These are phyloP conservation scores for Nematocida sp. DNA, from an alignment of 371 early-diverging fungal genomes.

Conservation along the genomic window DNA sequence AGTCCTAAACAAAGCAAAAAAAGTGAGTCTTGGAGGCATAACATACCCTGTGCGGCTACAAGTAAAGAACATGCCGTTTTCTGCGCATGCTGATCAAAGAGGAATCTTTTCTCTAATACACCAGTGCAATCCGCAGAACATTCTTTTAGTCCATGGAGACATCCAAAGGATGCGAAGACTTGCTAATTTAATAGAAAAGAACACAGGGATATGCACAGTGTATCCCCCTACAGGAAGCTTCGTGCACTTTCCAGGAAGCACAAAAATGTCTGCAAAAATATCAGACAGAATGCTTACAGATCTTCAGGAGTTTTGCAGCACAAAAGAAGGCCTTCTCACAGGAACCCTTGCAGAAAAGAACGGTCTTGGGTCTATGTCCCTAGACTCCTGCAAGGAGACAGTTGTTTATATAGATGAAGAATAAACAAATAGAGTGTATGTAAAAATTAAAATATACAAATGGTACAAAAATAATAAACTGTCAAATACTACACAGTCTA, in stretches of 20 bases:
- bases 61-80: constrained; percentile 94
- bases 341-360: not conserved
- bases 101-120: constrained; percentile 96
- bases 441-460: not conserved
- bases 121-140: constrained; percentile 80
- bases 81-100: constrained; percentile 95
- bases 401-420: not conserved
- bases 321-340: constrained; percentile 6
- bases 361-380: not conserved
- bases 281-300: not conserved
- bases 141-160: constrained; percentile 97
- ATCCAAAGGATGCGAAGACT: constrained; percentile 89
- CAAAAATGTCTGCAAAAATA: constrained; percentile 12
- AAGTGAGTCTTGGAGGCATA: constrained; percentile 80
- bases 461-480: not conserved
- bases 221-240: constrained; percentile 66
- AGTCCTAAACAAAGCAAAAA: constrained; percentile 85
- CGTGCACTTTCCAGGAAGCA: constrained; percentile 1
- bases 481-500: not conserved
- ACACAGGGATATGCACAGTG: constrained; percentile 78
- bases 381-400: not conserved
- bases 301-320: not conserved
- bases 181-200: constrained; percentile 77
- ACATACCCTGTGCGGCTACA: constrained; percentile 80
- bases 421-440: not conserved